Evolutionary conservation across 2,329 filamentous ascomycete species (phyloP).

Genomic region (Aureobasidium zeae): DNA sequence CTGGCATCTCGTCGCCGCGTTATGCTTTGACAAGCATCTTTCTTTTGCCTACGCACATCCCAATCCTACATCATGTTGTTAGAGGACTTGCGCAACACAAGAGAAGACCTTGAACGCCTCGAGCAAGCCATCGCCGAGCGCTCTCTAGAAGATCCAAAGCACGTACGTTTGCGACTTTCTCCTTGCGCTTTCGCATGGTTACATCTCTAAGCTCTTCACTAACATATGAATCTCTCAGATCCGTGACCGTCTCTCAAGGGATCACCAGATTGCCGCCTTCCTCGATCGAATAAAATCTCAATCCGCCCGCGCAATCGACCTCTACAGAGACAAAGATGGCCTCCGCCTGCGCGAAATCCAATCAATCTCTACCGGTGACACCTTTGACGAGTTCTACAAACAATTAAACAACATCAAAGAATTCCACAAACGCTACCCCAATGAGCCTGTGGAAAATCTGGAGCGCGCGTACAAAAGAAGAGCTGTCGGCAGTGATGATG

Average conservation of each 20-base stretch:
- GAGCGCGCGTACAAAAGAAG: slow-evolving; percentile 81
- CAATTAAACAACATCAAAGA: slow-evolving; percentile 72
- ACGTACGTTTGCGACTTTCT: slow-evolving; percentile 30
- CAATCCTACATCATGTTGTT: slow-evolving; percentile 53
- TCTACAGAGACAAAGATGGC: slow-evolving; percentile 74
- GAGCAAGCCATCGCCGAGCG: slow-evolving; percentile 91
- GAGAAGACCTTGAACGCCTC: slow-evolving; percentile 92
- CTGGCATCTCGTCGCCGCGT: slow-evolving; percentile 10
- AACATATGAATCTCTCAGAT: slow-evolving; percentile 45
- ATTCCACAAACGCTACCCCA: slow-evolving; percentile 84
- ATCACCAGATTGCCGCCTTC: slow-evolving; percentile 85
- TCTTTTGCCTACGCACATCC: neutral
- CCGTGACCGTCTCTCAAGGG: slow-evolving; percentile 76
- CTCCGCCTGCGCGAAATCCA: slow-evolving; percentile 70
- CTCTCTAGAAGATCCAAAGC: slow-evolving; percentile 76
- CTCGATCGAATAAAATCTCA: slow-evolving; percentile 81
- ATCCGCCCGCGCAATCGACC: slow-evolving; percentile 66
- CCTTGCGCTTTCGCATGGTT: too few species aligned
- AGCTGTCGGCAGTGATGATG: slow-evolving; percentile 52
- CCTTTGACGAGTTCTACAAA: slow-evolving; percentile 85
- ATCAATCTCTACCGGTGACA: slow-evolving; percentile 71
- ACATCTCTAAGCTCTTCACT: too few species aligned
- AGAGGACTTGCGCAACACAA: slow-evolving; percentile 87
- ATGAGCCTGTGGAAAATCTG: slow-evolving; percentile 89
- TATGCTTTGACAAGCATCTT: slow-evolving; percentile 2